Percentiles rank a stretch among this genome's conserved stretches.
These are phyloP conservation scores for Nicotiana attenuata DNA, from an alignment of 257 asterid species.

Conservation along the genomic window DNA sequence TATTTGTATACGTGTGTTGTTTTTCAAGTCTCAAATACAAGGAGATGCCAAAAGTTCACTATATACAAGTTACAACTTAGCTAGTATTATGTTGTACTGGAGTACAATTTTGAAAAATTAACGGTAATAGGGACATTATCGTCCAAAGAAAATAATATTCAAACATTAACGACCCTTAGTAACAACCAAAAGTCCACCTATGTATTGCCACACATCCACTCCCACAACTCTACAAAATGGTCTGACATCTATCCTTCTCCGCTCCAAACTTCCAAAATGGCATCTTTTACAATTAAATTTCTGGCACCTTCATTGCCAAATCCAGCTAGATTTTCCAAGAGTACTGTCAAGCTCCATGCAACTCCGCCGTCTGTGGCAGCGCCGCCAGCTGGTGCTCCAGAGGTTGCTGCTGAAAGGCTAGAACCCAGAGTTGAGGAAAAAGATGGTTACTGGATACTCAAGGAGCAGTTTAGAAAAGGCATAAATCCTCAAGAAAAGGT, in stretches of 20 bases:
- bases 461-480: conserved; percentile 77
- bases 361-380: conserved; percentile 52
- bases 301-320: conserved; percentile 42
- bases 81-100: not conserved
- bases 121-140: not conserved
- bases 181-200: conserved; percentile 48
- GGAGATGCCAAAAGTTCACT: no score
- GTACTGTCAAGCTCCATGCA: conserved; percentile 35
- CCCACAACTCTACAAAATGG: conserved; percentile 41
- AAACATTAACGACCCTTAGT: conserved; percentile 51
- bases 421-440: conserved; percentile 77
- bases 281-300: conserved; percentile 60
- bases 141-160: not conserved
- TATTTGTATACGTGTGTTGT: no score
- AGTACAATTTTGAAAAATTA: not conserved
- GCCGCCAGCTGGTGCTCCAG: conserved; percentile 26
- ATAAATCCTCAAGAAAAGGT: conserved; percentile 81
- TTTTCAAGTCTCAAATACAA: no score
- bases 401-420: conserved; percentile 42
- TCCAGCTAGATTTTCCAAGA: conserved; percentile 18
- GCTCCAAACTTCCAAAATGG: conserved; percentile 28
- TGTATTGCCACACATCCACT: conserved; percentile 16
- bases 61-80: not conserved
- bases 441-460: conserved; percentile 67
- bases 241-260: conserved; percentile 24